Percentiles rank a stretch among this genome's conserved stretches.
phyloP scores from a whole-genome alignment of 768 basidiomycete species.

The Sporobolomyces phaffii region DNA sequence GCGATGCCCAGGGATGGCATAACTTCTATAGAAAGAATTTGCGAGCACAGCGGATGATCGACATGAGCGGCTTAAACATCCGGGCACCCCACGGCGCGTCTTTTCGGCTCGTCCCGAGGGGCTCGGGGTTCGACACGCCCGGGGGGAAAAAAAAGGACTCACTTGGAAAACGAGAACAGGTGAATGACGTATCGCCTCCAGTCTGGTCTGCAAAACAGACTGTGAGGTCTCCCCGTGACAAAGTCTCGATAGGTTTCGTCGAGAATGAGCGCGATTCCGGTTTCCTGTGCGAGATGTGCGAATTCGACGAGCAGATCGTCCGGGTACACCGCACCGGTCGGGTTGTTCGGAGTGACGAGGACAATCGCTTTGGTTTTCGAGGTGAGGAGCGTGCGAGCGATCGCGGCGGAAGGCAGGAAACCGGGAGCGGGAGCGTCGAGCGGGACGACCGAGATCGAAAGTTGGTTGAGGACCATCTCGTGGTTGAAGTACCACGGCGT shows the following conservation, averaged over 20 bases:
- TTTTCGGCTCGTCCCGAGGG: too few relatives aligned
- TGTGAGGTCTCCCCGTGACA: slow-evolving; percentile 55
- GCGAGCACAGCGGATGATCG: not conserved
- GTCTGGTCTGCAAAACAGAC: slow-evolving; percentile 49
- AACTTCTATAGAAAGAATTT: slow-evolving; percentile 63
- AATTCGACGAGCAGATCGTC: slow-evolving; percentile 58
- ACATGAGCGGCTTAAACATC: too few relatives aligned
- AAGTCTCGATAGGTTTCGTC: slow-evolving; percentile 89
- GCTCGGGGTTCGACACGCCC: not conserved
- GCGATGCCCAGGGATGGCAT: slow-evolving; percentile 74
- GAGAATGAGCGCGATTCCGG: slow-evolving; percentile 62
- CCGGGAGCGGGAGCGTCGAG: slow-evolving; percentile 49
- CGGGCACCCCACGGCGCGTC: too few relatives aligned
- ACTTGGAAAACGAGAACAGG: slow-evolving; percentile 41
- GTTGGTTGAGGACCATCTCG: slow-evolving; percentile 23
- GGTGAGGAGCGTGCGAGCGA: slow-evolving; percentile 56
- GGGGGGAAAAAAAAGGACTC: not conserved
- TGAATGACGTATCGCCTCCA: slow-evolving; percentile 33
- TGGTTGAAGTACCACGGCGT: slow-evolving; percentile 36
- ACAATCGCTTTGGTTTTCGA: slow-evolving; percentile 62
- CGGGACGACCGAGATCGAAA: slow-evolving; percentile 31
- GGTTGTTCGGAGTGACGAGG: slow-evolving; percentile 72
- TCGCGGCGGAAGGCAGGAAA: slow-evolving; percentile 59
- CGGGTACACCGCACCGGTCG: slow-evolving; percentile 65
- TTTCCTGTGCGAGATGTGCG: slow-evolving; percentile 55